These are phyloP conservation scores for Candida stauntonica DNA, from an alignment of 805 yeast genomes.

Conservation along the genomic window DNA sequence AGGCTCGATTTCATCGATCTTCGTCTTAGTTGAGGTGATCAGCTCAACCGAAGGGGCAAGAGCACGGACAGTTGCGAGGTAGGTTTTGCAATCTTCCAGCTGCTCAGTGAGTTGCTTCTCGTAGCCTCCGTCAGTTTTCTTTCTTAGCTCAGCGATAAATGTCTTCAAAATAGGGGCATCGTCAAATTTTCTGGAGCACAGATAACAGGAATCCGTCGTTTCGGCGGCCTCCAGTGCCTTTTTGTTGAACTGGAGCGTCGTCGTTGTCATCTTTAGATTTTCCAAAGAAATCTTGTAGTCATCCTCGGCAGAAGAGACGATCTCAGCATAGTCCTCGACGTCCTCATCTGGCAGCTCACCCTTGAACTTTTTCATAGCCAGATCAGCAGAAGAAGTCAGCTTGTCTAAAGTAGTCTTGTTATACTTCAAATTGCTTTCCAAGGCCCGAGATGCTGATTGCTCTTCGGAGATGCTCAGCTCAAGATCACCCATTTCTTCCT, in stretches of 20 bases:
- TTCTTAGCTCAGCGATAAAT: constrained; percentile 28
- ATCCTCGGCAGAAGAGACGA: constrained; percentile 52
- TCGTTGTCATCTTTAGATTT: constrained; percentile 62
- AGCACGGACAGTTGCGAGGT: constrained; percentile 26
- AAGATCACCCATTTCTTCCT: constrained; percentile 8
- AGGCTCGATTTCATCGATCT: constrained; percentile 15
- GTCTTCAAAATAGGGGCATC: constrained; percentile 26
- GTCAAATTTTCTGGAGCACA: constrained; percentile 69
- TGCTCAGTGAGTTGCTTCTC: constrained; percentile 32
- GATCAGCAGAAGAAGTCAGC: constrained; percentile 8
- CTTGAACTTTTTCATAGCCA: constrained; percentile 12
- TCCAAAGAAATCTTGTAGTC: constrained; percentile 59
- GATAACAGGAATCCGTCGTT: constrained; percentile 52
- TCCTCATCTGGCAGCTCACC: constrained; percentile 31
- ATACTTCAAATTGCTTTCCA: constrained; percentile 18
- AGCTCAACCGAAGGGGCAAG: constrained; percentile 28
- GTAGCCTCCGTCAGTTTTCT: constrained; percentile 29
- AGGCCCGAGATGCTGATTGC: constrained; percentile 10
- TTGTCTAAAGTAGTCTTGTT: constrained; percentile 6
- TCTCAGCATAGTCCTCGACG: constrained; percentile 46
- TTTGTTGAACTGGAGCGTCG: constrained; percentile 64
- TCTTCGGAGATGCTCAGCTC: constrained; percentile 1
- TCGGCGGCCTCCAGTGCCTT: constrained; percentile 66
- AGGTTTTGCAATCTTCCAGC: constrained; percentile 31
- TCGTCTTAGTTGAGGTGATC: constrained; percentile 10